Evolutionary conservation across 2,329 filamentous ascomycete genomes (phyloP).

Genomic region (Reticulascus tulasneorum): DNA sequence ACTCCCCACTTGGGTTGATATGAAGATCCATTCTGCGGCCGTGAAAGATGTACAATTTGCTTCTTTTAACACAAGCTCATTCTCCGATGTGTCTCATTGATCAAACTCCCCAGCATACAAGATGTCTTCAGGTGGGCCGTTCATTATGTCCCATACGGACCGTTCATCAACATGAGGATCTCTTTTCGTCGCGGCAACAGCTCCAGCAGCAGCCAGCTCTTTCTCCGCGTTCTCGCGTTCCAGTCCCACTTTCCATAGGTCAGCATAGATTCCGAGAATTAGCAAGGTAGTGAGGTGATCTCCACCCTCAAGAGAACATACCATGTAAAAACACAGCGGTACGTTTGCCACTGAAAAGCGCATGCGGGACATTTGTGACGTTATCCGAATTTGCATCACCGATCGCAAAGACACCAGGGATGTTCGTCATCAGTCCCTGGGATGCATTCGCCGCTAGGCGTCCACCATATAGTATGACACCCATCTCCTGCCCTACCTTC

Average conservation of each 20-base stretch:
- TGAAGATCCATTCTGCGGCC: too few relatives aligned
- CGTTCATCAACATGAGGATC: conserved; percentile 31
- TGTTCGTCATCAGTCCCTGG: conserved; percentile 45
- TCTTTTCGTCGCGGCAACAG: conserved; percentile 19
- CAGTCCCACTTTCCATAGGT: conserved; percentile 30
- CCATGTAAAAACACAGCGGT: conserved; percentile 55
- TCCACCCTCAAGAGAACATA: conserved; percentile 34
- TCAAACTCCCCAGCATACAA: conserved; percentile 41
- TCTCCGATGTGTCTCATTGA: too few relatives aligned
- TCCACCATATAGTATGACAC: conserved; percentile 39
- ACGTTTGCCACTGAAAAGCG: conserved; percentile 55
- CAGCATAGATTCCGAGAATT: not conserved
- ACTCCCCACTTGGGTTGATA: too few relatives aligned
- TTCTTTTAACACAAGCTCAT: too few relatives aligned
- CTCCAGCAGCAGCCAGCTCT: conserved; percentile 25
- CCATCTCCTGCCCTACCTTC: conserved; percentile 39
- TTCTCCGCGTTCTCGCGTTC: conserved; percentile 33
- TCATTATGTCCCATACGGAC: conserved; percentile 42
- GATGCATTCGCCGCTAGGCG: conserved; percentile 37
- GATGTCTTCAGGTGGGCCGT: conserved; percentile 36
- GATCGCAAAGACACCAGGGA: conserved; percentile 52
- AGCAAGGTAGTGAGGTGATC: too few relatives aligned
- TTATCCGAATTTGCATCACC: conserved; percentile 58
- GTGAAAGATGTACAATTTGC: too few relatives aligned
- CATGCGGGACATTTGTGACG: conserved; percentile 58